Evolutionary conservation across 176 grass and related monocot genomes (phyloP).

Genomic region (sorghum (Sorghum bicolor)): DNA sequence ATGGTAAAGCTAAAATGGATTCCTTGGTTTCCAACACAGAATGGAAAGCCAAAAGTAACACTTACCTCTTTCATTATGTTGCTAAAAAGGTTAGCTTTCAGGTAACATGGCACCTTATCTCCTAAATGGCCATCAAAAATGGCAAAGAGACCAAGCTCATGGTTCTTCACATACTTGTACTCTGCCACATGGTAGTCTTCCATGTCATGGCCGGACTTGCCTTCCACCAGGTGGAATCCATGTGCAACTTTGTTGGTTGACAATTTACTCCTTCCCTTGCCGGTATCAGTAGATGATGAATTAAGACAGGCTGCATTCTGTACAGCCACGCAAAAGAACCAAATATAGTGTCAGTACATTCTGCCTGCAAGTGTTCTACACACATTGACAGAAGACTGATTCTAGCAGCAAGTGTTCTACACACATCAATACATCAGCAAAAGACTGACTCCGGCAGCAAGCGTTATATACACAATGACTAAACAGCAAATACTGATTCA

Average conservation of each 20-base stretch:
- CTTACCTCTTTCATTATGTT: slow-evolving; percentile 87
- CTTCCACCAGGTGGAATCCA: slow-evolving; percentile 96
- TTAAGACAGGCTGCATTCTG: slow-evolving; percentile 75
- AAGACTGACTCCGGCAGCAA: background rate
- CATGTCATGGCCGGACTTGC: slow-evolving; percentile 98
- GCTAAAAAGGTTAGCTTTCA: slow-evolving; percentile 85
- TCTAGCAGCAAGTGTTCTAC: background rate
- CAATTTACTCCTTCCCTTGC: slow-evolving; percentile 89
- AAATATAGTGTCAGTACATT: slow-evolving; percentile 6
- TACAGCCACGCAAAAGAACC: slow-evolving; percentile 13
- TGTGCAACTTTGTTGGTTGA: slow-evolving; percentile 86
- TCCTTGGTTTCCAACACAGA: background rate
- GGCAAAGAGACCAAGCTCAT: slow-evolving; percentile 92
- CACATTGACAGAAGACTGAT: background rate
- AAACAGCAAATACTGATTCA: background rate
- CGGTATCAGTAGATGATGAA: slow-evolving; percentile 68
- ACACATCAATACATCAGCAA: background rate
- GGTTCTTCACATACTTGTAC: slow-evolving; percentile 76
- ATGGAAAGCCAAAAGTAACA: slow-evolving; percentile 5
- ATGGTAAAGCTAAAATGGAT: background rate
- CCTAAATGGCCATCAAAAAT: slow-evolving; percentile 99
- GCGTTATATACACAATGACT: background rate
- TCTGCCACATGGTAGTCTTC: slow-evolving; percentile 95
- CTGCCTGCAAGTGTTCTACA: background rate
- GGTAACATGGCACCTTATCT: slow-evolving; percentile 79